Evolutionary conservation across 768 basidiomycete genomes (phyloP).

Genomic region (Termitomyces sp.): DNA sequence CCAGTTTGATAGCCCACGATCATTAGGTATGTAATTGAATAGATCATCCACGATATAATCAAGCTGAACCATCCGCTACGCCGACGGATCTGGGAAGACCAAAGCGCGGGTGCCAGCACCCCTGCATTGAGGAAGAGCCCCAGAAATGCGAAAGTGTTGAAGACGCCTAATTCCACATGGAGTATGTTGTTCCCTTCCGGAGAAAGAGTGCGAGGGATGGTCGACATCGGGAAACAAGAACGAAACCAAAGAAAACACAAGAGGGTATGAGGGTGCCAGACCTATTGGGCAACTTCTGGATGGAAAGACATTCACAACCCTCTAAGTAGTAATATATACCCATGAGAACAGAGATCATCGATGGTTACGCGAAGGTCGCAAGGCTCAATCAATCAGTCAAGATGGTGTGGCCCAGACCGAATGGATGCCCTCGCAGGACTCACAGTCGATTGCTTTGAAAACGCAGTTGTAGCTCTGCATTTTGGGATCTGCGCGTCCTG

Average conservation of each 20-base stretch:
- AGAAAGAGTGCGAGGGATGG: not conserved
- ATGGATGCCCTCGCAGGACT: no score
- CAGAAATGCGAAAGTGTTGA: constrained; percentile 4
- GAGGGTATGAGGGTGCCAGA: not conserved
- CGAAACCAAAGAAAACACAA: not conserved
- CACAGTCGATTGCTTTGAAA: no score
- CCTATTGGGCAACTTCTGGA: not conserved
- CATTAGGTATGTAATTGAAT: constrained; percentile 19
- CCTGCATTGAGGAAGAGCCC: constrained; percentile 5
- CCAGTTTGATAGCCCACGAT: constrained; percentile 19
- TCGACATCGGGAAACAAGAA: not conserved
- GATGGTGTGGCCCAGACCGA: no score
- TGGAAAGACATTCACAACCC: not conserved
- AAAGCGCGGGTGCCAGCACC: constrained; percentile 5
- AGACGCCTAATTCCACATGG: not conserved
- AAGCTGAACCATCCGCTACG: constrained; percentile 14
- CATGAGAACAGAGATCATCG: not conserved
- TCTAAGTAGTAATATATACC: not conserved
- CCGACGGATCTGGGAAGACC: constrained; percentile 10
- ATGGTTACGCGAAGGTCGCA: not conserved
- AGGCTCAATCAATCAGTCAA: not conserved
- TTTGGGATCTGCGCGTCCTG: no score
- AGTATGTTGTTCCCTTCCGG: not conserved
- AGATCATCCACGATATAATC: constrained; percentile 19
- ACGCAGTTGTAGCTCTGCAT: no score